Base-by-base conservation (phyloP, 2,329 filamentous ascomycete species). In the Fusarium algeriense region DNA sequence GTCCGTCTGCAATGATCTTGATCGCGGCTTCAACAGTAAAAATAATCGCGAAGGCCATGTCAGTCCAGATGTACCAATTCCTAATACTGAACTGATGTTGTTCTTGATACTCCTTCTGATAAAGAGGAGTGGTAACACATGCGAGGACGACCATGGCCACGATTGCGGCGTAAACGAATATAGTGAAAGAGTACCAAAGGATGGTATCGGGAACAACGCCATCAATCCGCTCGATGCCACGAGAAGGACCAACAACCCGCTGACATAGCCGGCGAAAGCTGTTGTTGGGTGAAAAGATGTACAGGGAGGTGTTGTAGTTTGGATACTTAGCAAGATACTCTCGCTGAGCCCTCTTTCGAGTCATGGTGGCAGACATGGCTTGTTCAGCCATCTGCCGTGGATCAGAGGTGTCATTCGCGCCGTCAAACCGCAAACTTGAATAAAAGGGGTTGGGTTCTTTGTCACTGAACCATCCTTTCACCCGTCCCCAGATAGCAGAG, bases 101-200 rank as follows among this genome's bases (percentile, higher is more conserved):
- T 57, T 88, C 80, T 75, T 95, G 95, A 78, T 98, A 97, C 73
- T 94, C 87, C 78, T 92, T 94, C 79, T 99, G 96, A 78, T 97
- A 99, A 19, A 99, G 84, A 1, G 96, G 96, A 3, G 96, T 99
- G 3, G 95, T 97, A 54, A 98, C 87, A 78, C 95, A 99, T 34
- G 96, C 96, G 55, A 99, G 87, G 46, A 98, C 82, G n/a, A 99
- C 96, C 97, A 99, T 99, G 54, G 94, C 93, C 44, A 98, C 93
- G 69, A 99, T 98, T 17, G 93, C 92, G 28, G 92, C 90, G 79
- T 99, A 99, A 60, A 98, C 93, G 75, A 99, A 92, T 6, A 94
- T 93, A 1, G 96, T 98, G 79, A 98, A 97, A 1, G 89, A 85
- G 78, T 97, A 98, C 95, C 96, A 99, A 12, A 96, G 87, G 7